Evolutionary conservation across 441 rosid species (phyloP), one percentile per base, ranked within the genome.

Genomic region (Erodium trifolium): DNA sequence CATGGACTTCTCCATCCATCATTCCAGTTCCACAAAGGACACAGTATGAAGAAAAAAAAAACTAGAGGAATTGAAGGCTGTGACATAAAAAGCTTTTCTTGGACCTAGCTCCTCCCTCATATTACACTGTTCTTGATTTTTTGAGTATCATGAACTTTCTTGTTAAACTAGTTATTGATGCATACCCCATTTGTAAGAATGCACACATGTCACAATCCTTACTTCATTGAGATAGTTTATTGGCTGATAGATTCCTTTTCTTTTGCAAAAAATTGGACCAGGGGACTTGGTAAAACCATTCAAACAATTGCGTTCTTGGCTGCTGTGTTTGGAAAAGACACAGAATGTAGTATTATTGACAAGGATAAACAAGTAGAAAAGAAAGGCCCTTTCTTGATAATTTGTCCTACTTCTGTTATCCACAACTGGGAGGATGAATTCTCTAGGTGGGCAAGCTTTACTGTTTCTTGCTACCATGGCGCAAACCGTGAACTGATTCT

Each of bases 261-360:
- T 12, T 7, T 19, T 71, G 29, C 1, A 0, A 70, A 66, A 67
- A 8, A 7, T 31, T 60, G 43, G 18, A 47, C 37, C 81, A 93
- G 99, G 97, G 99, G 99, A 63, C 81, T 93, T 34, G 99, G 99
- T 70, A 93, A 91, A 82, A 93, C 99, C 37, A 93, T 93, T 77
- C 97, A 93, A 79, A 80, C 93, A 63, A 93, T 93, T 68, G 93
- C 97, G 62, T 91, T 91, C 82, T 85, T 93, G 68, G 93, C 96
- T 70, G 99, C 92, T 64, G 85, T 91, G 47, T 89, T 73, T 74
- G 82, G 80, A 68, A 91, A 91, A 81, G 96, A 91, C 14, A 77
- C 81, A 70, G 94, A 93, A 18, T 67, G 73, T 49, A 69, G 74
- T 19, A 67, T 71, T 39, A 53, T 57, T 39, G 51, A 63, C 7